Evolutionary conservation across 352 stramenopile genomes (phyloP).

Genomic region (Phytophthora pisi): DNA sequence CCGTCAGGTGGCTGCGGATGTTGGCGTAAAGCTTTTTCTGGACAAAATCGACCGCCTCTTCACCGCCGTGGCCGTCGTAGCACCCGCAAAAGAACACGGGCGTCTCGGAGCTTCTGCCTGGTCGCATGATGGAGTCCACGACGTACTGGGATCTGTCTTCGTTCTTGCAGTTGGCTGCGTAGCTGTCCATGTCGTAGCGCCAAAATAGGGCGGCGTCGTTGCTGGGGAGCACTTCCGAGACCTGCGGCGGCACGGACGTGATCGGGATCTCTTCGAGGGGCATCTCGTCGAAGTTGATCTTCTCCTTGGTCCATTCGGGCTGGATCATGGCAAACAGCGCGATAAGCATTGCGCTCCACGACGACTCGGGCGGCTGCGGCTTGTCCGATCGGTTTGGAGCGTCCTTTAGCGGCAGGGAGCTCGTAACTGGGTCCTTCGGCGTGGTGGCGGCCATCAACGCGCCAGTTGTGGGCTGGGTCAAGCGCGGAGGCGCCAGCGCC

Average conservation of each 20-base stretch:
- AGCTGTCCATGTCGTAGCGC: conserved; percentile 76
- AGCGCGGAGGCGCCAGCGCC: conserved; percentile 5
- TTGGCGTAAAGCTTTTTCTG: conserved; percentile 66
- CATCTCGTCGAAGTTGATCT: conserved; percentile 41
- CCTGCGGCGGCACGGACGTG: conserved; percentile 49
- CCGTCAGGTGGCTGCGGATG: conserved; percentile 46
- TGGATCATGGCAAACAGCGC: conserved; percentile 68
- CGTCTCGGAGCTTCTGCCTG: conserved; percentile 19
- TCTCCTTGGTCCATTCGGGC: conserved; percentile 57
- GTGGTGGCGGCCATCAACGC: conserved; percentile 3
- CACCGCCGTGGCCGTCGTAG: conserved; percentile 73
- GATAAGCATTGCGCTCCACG: conserved; percentile 64
- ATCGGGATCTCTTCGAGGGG: conserved; percentile 57
- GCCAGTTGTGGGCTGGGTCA: conserved; percentile 4
- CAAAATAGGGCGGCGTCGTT: conserved; percentile 51
- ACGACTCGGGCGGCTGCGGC: conserved; percentile 22
- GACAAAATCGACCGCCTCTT: conserved; percentile 72
- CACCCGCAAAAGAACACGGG: conserved; percentile 72
- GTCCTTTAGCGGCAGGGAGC: conserved; percentile 7
- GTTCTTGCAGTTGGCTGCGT: conserved; percentile 67
- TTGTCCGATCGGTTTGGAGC: conserved; percentile 13
- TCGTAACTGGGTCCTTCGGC: conserved; percentile 9
- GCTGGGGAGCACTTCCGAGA: conserved; percentile 59
- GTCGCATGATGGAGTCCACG: conserved; percentile 39
- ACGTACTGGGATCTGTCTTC: conserved; percentile 71